Evolutionary conservation across 148 eudicot species (phyloP).

Genomic region (Euryodendron excelsum): DNA sequence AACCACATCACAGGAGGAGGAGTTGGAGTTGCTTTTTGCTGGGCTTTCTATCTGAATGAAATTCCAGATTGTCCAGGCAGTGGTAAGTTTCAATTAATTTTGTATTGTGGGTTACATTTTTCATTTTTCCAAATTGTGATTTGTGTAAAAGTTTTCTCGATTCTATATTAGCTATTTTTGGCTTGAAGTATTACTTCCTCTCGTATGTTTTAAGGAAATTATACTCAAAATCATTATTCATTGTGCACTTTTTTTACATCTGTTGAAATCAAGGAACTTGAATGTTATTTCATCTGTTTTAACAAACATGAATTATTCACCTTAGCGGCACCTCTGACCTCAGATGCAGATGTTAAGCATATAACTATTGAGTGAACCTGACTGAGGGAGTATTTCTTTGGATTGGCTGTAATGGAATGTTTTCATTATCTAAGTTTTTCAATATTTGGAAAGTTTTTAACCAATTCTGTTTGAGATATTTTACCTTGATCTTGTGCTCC

Average conservation of each 20-base stretch:
- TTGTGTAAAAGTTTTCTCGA: no score
- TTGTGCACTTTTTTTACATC: neutral
- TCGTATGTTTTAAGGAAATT: neutral
- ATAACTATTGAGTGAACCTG: no score
- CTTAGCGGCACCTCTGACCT: no score
- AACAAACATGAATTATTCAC: no score
- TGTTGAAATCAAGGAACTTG: no score
- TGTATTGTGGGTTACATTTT: neutral
- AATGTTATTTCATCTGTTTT: neutral
- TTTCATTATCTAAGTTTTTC: no score
- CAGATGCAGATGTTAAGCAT: no score
- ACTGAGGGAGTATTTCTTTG: no score
- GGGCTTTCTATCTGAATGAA: conserved; percentile 59
- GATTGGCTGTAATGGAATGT: no score
- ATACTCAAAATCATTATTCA: neutral
- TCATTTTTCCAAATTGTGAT: neutral
- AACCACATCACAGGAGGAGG: conserved; percentile 71
- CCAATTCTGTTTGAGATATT: neutral
- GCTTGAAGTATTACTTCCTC: neutral
- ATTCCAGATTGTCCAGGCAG: conserved; percentile 6
- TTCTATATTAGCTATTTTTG: no score
- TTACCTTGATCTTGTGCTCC: neutral
- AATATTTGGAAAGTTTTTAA: no score
- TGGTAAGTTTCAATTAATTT: neutral
- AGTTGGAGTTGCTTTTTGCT: conserved; percentile 76